Conservation (phyloP, 768 basidiomycete species). For the Boletellus ananiceps region DNA sequence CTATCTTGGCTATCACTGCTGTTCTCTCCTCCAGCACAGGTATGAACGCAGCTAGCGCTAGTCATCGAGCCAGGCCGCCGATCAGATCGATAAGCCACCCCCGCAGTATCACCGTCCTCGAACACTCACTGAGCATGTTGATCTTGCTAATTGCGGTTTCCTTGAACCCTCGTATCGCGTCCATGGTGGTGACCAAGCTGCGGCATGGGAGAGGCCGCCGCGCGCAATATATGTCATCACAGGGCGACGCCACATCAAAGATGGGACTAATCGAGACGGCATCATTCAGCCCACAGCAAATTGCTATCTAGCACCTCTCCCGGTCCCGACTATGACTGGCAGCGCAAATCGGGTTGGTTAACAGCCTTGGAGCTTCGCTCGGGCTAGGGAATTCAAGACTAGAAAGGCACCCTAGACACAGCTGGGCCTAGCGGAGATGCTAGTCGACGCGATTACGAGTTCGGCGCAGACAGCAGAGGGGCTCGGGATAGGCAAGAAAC, state of each 20-base stretch:
- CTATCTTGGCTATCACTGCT: slow-evolving; percentile 42
- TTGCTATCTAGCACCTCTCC: no score
- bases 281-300: no score
- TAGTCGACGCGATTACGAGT: no score
- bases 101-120: not conserved
- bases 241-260: slow-evolving; percentile 2
- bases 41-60: slow-evolving; percentile 46
- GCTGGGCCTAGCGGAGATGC: no score
- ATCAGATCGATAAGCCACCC: slow-evolving; percentile 4
- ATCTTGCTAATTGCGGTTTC: slow-evolving; percentile 31
- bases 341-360: no score
- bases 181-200: slow-evolving; percentile 28
- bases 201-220: not conserved
- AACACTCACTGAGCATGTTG: slow-evolving; percentile 32
- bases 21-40: slow-evolving; percentile 48
- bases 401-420: no score
- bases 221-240: not conserved
- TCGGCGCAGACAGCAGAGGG: no score
- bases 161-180: slow-evolving; percentile 30
- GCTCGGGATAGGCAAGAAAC: no score
- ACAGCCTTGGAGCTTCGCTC: no score
- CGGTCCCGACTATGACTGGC: no score
- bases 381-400: no score
- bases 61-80: not conserved
- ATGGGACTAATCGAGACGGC: not conserved